Conservation (phyloP, 805 yeast species). For the Candida sithepensis region DNA sequence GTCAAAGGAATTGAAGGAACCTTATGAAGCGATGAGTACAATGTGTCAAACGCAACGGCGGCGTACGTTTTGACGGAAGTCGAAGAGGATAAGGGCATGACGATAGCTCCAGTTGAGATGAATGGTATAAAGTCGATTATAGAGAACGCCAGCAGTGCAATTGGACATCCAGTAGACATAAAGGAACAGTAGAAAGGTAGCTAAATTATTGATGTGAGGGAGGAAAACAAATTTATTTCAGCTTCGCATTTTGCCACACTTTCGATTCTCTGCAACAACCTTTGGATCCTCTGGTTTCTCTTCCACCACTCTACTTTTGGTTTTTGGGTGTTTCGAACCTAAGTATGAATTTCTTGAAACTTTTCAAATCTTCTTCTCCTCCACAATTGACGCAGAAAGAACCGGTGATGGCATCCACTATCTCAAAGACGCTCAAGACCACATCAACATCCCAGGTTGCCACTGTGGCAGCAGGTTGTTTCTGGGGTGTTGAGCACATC, state of each 20-base stretch:
- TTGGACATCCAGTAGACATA: no score
- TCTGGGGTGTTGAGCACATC: slow-evolving; percentile 88
- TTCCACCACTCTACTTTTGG: not conserved
- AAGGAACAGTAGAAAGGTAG: no score
- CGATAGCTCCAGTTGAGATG: not conserved
- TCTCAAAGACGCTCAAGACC: slow-evolving; percentile 24
- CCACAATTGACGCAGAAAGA: not conserved
- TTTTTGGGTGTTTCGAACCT: no score
- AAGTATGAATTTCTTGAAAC: not conserved
- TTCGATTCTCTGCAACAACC: not conserved
- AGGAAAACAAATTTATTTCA: not conserved
- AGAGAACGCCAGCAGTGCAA: no score
- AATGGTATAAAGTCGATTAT: not conserved
- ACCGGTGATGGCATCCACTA: slow-evolving; percentile 9
- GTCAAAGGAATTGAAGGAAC: slow-evolving; percentile 10
- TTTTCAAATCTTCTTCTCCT: not conserved
- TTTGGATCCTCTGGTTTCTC: not conserved
- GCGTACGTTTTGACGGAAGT: slow-evolving; percentile 31
- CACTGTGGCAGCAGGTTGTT: slow-evolving; percentile 65
- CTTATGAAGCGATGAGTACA: slow-evolving; percentile 28
- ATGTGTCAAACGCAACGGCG: slow-evolving; percentile 38
- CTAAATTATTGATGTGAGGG: no score
- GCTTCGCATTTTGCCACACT: not conserved
- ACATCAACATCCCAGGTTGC: slow-evolving; percentile 44
- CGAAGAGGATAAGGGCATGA: slow-evolving; percentile 4